Evolutionary conservation across 2,329 filamentous ascomycete species (phyloP), one percentile per base, ranked within the genome.

Genomic region (Nemania abortiva): DNA sequence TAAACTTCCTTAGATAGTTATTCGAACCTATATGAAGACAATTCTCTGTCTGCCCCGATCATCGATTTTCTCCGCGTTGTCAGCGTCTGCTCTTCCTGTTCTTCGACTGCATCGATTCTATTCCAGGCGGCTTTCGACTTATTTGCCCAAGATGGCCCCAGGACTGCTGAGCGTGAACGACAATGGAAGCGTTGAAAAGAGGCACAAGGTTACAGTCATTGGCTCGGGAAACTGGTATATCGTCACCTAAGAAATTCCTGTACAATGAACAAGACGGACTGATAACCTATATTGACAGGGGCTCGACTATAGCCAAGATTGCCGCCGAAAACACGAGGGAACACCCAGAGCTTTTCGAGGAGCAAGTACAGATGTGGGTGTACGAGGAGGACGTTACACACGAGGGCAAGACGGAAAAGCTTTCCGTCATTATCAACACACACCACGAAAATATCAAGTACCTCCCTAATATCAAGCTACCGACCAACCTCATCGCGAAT

Each of bases 401-500:
- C 45, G 87, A 88, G 77, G 87, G 89, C 71, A 85, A 89, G 72
- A 89, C 91, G 2, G 92, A 96, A 81, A 97, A 97, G 84, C 90
- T 99, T 80, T 97, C 96, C 7, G 82, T 89, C 60, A 83, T 99
- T 75, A 97, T 99, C 88, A 99, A 99, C 85, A 88, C 87, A 53
- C 84, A 92, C 77, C 95, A 98, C 84, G 96, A 99, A 85, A 99
- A 99, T 82, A 87, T 97, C 84, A 99, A 98, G 83, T 99, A 99
- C 84, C 91, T 99, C 10, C 94, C 95, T n/a, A 90, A 90, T 76
- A 92, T 99, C 78, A 84, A 87, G 37, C 88, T 99, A 1, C 96
- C 96, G 3, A 77, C 85, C 70, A 99, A 99, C 80, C 84, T 97
- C 66, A 82, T 95, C 74, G 94, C 94, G 74, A 96, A 96, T 80